phyloP scores from a whole-genome alignment of 805 yeast genomes.

The Pichia phayaonensis region DNA sequence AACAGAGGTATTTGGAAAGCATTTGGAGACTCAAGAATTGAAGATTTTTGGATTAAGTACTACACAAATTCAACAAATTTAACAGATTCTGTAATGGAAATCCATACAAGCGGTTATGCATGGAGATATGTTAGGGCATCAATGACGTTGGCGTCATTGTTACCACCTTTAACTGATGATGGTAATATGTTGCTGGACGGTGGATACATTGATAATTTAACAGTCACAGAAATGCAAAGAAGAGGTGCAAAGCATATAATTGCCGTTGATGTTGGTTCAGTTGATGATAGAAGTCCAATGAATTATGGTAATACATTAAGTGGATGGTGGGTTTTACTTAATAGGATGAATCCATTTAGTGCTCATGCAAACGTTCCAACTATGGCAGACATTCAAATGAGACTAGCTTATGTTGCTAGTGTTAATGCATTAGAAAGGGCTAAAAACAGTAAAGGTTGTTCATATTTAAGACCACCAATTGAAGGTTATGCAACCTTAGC shows the following conservation, averaged over 20 bases:
- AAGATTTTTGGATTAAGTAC: constrained; percentile 90
- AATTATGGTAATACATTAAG: constrained; percentile 86
- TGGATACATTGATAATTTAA: constrained; percentile 89
- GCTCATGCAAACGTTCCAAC: constrained; percentile 82
- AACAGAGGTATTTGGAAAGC: constrained; percentile 97
- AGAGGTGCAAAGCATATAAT: constrained; percentile 80
- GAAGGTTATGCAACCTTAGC: constrained; percentile 88
- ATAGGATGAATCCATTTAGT: constrained; percentile 87
- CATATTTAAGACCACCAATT: constrained; percentile 89
- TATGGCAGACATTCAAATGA: constrained; percentile 89
- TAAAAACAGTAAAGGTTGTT: constrained; percentile 73
- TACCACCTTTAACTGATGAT: constrained; percentile 82
- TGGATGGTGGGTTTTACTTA: constrained; percentile 85
- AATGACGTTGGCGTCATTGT: constrained; percentile 89
- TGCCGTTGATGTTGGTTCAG: constrained; percentile 95
- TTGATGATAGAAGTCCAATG: constrained; percentile 86
- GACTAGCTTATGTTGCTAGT: constrained; percentile 90
- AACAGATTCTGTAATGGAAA: constrained; percentile 91
- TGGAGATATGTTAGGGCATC: constrained; percentile 96
- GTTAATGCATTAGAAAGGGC: constrained; percentile 90
- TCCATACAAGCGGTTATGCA: constrained; percentile 85
- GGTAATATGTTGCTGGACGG: constrained; percentile 95
- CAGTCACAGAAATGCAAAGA: constrained; percentile 86
- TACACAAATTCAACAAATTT: constrained; percentile 91
- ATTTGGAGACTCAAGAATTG: constrained; percentile 86